A percentile compares a stretch with the other conserved stretches of the same genome.
These are phyloP conservation scores for Globisporangium solare DNA, from an alignment of 352 stramenopile species.

Conservation along the genomic window DNA sequence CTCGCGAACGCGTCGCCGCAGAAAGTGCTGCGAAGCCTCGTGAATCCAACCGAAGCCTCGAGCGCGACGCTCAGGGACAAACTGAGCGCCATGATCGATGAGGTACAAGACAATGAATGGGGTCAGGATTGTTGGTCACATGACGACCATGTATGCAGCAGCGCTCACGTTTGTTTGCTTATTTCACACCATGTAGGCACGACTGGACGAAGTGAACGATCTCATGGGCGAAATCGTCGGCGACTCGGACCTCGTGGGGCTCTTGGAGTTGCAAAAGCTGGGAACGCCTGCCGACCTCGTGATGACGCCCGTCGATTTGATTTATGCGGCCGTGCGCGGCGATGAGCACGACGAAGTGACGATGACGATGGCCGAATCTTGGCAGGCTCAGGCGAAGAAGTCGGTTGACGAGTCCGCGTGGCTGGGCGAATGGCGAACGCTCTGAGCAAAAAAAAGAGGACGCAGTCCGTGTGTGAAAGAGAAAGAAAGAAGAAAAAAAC, in stretches of 20 bases:
- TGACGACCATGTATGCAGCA: not conserved
- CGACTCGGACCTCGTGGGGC: conserved; percentile 35
- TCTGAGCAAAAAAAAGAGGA: conserved; percentile 25
- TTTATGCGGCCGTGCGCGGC: conserved; percentile 32
- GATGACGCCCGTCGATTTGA: conserved; percentile 62
- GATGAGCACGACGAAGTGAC: conserved; percentile 14
- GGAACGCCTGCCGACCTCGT: conserved; percentile 75
- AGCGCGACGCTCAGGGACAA: conserved; percentile 32
- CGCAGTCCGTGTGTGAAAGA: too few species aligned
- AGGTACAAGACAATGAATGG: conserved; percentile 21
- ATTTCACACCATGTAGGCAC: conserved; percentile 28
- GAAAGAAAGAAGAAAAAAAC: too few species aligned
- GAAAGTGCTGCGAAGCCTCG: conserved; percentile 25
- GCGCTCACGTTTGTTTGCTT: not conserved
- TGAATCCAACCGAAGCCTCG: conserved; percentile 33
- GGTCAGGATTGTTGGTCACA: too few species aligned
- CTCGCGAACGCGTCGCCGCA: conserved; percentile 44
- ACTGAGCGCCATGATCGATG: conserved; percentile 56
- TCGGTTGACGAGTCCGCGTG: conserved; percentile 44
- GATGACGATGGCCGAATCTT: conserved; percentile 33
- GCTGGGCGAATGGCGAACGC: conserved; percentile 77
- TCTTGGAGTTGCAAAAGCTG: conserved; percentile 72
- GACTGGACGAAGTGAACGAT: conserved; percentile 79
- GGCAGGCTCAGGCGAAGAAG: conserved; percentile 39
- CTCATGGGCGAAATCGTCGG: conserved; percentile 67